phyloP scores from a whole-genome alignment of 148 eudicot genomes.

The Selenicereus undatus region DNA sequence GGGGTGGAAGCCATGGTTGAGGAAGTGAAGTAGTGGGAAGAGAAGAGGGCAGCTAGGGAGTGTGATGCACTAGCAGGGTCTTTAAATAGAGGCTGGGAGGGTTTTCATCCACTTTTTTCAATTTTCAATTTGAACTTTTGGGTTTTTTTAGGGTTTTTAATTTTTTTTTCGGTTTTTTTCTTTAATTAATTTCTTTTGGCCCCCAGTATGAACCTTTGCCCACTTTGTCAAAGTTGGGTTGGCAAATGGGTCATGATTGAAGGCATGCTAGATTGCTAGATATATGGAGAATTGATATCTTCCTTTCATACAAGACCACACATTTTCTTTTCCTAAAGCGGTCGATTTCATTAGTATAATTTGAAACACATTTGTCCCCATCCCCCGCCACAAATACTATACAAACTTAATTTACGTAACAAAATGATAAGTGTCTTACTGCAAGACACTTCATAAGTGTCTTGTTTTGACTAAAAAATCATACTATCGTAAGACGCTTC shows the following conservation, averaged over 20 bases:
- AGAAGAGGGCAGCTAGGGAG: conserved; percentile 6
- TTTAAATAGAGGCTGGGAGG: conserved; percentile 27
- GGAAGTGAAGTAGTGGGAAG: not conserved
- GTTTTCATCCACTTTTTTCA: not conserved
- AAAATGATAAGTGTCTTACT: no score
- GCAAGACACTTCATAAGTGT: no score
- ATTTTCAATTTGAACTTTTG: not conserved
- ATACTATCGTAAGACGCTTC: no score
- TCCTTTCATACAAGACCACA: conserved; percentile 1
- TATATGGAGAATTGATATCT: not conserved
- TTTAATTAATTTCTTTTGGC: not conserved
- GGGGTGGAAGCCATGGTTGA: conserved; percentile 26
- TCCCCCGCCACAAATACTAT: not conserved
- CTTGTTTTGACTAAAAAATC: no score
- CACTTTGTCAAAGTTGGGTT: conserved; percentile 3
- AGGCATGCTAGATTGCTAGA: conserved; percentile 18
- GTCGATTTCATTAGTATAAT: not conserved
- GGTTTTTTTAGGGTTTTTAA: not conserved
- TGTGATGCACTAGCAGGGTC: conserved; percentile 20
- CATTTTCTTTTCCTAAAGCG: not conserved
- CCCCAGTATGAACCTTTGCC: not conserved
- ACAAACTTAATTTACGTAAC: not conserved
- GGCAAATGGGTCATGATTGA: conserved; percentile 26
- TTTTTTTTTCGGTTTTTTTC: not conserved
- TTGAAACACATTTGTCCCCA: not conserved